A percentile compares a stretch with the other conserved stretches of the same genome.
Evolutionary conservation across 768 basidiomycete species (phyloP).

Genomic region (Mycena galopus): DNA sequence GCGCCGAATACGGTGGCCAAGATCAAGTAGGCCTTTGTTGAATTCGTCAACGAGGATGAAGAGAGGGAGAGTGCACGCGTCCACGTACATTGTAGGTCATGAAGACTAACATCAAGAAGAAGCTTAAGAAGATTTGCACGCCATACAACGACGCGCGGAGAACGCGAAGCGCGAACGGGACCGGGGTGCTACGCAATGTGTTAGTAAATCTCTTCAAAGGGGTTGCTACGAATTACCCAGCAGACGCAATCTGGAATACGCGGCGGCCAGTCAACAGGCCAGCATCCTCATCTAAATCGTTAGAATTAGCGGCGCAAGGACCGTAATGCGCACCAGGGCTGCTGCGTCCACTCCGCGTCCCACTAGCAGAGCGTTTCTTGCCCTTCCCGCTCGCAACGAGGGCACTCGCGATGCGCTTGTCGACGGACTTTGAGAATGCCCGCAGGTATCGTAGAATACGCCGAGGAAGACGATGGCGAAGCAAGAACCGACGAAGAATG

Average conservation of each 20-base stretch:
- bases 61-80: background rate
- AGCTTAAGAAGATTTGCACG: constrained; percentile 80
- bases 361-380: constrained; percentile 47
- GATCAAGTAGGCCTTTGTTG: constrained; percentile 86
- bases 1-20: constrained; percentile 86
- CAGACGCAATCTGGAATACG: constrained; percentile 48
- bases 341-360: constrained; percentile 44
- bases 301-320: background rate
- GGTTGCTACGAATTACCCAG: constrained; percentile 56
- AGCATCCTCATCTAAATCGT: constrained; percentile 62
- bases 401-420: constrained; percentile 66
- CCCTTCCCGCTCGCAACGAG: constrained; percentile 62
- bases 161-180: constrained; percentile 64
- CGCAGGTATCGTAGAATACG: constrained; percentile 88
- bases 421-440: constrained; percentile 69
- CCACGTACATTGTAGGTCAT: constrained; percentile 92
- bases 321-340: constrained; percentile 45
- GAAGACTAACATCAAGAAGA: constrained; percentile 95
- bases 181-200: constrained; percentile 54
- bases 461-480: constrained; percentile 74
- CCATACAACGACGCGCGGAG: constrained; percentile 81
- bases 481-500: constrained; percentile 74
- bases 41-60: background rate
- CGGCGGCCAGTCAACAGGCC: constrained; percentile 66
- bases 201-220: background rate